Base-by-base conservation (phyloP, 805 yeast genomes). In the Saccharomycopsis sp. region DNA sequence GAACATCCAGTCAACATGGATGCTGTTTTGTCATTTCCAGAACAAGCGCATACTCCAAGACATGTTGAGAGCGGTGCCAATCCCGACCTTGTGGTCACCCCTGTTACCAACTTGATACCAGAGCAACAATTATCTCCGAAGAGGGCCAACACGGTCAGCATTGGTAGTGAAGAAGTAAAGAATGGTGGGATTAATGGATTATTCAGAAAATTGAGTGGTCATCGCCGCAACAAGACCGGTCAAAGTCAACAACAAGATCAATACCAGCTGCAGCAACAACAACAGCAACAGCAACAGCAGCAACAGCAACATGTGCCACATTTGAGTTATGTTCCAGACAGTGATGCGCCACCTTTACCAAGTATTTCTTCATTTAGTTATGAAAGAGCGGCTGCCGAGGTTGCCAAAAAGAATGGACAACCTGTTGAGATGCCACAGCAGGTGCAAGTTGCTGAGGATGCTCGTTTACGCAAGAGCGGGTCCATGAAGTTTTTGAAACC, bases 31-130 rank as follows among this genome's bases (percentile, higher is more conserved):
- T 30, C 62, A 15, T 59, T 55, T 42, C 66, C 66, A 16, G 59
- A 60, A 43, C 63, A 75, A 6, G 74, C 72, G 1, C 67, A 65
- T 42, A 59, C 68, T 2, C 60, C 67, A 3, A n/a, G n/a, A n/a
- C n/a, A n/a, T n/a, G n/a, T n/a, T n/a, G 46, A 51, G 12, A 34
- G 36, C 27, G 26, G 19, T 19, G 22, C 12, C 8, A 30, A 18
- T 23, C 20, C 39, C 17, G 16, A n/a, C 8, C n/a, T 22, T 9
- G 25, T 10, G 18, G 15, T 18, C 9, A 19, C 27, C 13, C 42
- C 42, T 21, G n/a, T 13, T n/a, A 5, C 41, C 10, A 16, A 7
- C 19, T 36, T 34, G 4, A 17, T 32, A 16, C 41, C 42, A 4
- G 35, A 33, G 16, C 46, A 43, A 27, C 46, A 41, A 17, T 26